Evolutionary conservation across 2,329 filamentous ascomycete species (phyloP).

Genomic region (Botryotinia globosa): DNA sequence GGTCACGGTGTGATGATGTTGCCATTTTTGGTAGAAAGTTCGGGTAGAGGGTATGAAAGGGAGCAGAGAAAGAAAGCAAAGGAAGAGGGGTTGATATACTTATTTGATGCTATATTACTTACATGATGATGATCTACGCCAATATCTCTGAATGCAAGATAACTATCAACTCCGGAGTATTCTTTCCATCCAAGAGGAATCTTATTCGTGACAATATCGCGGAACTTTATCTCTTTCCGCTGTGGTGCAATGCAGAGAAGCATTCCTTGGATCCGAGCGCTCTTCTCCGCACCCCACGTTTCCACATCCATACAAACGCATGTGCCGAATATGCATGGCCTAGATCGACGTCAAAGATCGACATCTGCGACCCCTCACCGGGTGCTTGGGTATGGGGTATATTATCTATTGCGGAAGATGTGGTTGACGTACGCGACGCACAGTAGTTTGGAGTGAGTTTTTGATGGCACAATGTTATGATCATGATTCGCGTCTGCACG

Average conservation of each 20-base stretch:
- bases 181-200: background rate
- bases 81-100: background rate
- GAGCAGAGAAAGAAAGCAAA: background rate
- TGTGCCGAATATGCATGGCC: background rate
- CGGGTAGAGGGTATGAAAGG: background rate
- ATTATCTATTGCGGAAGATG: background rate
- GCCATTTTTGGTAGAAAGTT: background rate
- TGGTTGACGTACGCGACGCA: background rate
- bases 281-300: background rate
- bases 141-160: background rate
- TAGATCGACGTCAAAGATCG: background rate
- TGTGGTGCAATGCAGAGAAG: background rate
- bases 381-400: background rate
- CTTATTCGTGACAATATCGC: background rate
- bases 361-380: background rate
- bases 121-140: background rate
- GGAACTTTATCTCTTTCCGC: background rate
- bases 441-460: background rate
- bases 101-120: background rate
- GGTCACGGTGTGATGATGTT: background rate
- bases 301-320: background rate
- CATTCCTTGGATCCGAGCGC: background rate
- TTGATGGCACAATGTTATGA: background rate
- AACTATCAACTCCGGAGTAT: background rate
- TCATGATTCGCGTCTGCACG: background rate